Conservation (phyloP, 2,329 filamentous ascomycete genomes). For the Colletotrichum cuscutae region DNA sequence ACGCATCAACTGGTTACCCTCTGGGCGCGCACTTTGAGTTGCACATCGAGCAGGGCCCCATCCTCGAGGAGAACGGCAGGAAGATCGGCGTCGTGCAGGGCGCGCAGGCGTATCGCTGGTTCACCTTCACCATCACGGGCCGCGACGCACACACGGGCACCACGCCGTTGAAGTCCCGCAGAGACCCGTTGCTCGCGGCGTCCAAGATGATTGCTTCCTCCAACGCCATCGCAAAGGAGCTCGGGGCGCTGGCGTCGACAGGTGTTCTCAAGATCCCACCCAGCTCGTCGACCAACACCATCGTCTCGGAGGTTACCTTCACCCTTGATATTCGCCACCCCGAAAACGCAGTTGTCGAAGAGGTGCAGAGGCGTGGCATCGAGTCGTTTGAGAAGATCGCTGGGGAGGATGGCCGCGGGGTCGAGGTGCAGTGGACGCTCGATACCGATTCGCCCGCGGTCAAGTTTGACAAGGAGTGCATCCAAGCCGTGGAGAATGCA, state of each 20-base stretch:
- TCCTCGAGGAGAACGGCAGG: slow-evolving; percentile 72
- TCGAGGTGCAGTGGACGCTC: slow-evolving; percentile 65
- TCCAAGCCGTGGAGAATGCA: slow-evolving; percentile 71
- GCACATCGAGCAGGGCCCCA: slow-evolving; percentile 86
- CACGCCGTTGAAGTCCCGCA: slow-evolving; percentile 73
- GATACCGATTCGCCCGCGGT: slow-evolving; percentile 72
- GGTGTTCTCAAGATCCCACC: slow-evolving; percentile 64
- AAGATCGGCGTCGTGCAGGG: slow-evolving; percentile 78
- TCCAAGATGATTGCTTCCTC: slow-evolving; percentile 74
- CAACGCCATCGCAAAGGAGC: slow-evolving; percentile 68
- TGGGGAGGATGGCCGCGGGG: slow-evolving; percentile 42
- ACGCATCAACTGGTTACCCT: slow-evolving; percentile 46
- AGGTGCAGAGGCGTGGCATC: slow-evolving; percentile 38
- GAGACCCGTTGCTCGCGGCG: slow-evolving; percentile 75
- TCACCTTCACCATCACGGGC: slow-evolving; percentile 72
- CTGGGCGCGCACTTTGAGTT: slow-evolving; percentile 84
- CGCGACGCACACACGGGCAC: slow-evolving; percentile 80
- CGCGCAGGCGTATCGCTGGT: slow-evolving; percentile 82
- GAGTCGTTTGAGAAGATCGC: slow-evolving; percentile 39
- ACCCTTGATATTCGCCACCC: slow-evolving; percentile 37
- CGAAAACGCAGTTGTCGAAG: slow-evolving; percentile 27
- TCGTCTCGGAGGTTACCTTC: slow-evolving; percentile 32
- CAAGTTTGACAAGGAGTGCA: slow-evolving; percentile 74
- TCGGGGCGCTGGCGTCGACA: slow-evolving; percentile 73
- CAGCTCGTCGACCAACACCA: slow-evolving; percentile 36